These are phyloP conservation scores for Amauroascus niger DNA, from an alignment of 2,329 filamentous ascomycete genomes.

Conservation along the genomic window DNA sequence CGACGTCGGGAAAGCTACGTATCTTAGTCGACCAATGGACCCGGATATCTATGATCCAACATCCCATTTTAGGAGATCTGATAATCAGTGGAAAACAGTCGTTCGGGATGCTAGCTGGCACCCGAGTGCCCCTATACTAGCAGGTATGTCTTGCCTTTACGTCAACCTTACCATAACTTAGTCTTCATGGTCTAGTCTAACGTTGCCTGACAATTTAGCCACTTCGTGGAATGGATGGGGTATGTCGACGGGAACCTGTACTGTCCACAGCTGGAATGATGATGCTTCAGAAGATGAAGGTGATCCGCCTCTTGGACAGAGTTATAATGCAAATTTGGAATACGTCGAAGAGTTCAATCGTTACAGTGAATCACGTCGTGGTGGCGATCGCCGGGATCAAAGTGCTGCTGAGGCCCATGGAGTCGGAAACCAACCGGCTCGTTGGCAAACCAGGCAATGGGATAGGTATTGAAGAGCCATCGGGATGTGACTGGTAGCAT, in stretches of 20 bases:
- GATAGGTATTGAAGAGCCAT: neutral
- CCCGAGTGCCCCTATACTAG: constrained; percentile 70
- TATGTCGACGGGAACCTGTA: constrained; percentile 63
- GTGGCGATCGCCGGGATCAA: neutral
- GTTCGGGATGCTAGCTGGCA: constrained; percentile 89
- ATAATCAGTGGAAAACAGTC: constrained; percentile 60
- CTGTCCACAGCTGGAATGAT: constrained; percentile 69
- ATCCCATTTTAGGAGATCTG: constrained; percentile 47
- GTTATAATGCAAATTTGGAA: constrained; percentile 14
- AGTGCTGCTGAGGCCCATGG: neutral
- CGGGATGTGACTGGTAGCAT: neutral
- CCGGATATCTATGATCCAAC: constrained; percentile 46
- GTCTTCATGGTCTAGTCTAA: constrained; percentile 5
- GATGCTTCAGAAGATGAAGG: constrained; percentile 16
- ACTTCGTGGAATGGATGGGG: constrained; percentile 75
- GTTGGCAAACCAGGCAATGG: neutral
- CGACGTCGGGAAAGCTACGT: constrained; percentile 64
- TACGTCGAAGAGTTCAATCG: constrained; percentile 7
- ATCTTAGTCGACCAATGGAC: constrained; percentile 48
- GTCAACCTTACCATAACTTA: neutral
- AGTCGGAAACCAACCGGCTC: neutral
- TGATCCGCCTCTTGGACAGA: constrained; percentile 10
- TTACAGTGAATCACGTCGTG: neutral
- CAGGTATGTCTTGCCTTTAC: constrained; percentile 38
- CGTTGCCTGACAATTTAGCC: constrained; percentile 42